Base-by-base conservation (phyloP, 139 green algal species). In the Asterochloris sp. region DNA sequence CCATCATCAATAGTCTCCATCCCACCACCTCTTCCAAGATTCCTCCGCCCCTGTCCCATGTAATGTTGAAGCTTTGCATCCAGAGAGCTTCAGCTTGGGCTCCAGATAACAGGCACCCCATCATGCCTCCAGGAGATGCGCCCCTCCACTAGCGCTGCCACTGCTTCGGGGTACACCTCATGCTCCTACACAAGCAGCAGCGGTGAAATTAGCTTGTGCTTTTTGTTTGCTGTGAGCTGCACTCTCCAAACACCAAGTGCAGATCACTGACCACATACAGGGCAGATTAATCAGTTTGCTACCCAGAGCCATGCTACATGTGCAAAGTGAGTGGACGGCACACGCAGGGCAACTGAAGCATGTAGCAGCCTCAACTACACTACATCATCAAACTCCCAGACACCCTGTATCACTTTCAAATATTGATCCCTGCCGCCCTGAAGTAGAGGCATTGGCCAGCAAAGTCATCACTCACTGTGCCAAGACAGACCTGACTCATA, bases 121-220 rank as follows among this genome's bases (percentile, higher is more conserved):
- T 98, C 96, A 19, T 97, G 90, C 60, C 95, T 87, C 93, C 94
- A 99, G 11, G 85, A 88, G 27, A 99, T 89, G 12, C 96, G 87
- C 12, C 90, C 95, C 54, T 98, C 95, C 73, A 92, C 93, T 78
- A 99, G 82, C 67, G 97, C 97, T 27, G 93, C 87, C 75, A 98
- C 93, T n/a, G 94, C 96, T 67, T 93, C 66, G 0, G 94, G 92
- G 85, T 98, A 99, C 77, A 98, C 28, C 74, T 87, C 29, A 83
- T 97, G 95, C 88, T 98, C 95, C 89, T 95, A 82, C 61, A 83
- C 62, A 76, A 28, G n/a, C 26, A 29, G 69, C 19, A 76, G n/a
- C 69, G 16, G 1, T 38, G 16, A 14, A 69, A 15, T 10, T 4
- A 76, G 26, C 23, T 19, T 54, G 13, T 28, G 24, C 8, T 19